Conservation (phyloP, 148 eudicot genomes). For the Dysphania ambrosioides region DNA sequence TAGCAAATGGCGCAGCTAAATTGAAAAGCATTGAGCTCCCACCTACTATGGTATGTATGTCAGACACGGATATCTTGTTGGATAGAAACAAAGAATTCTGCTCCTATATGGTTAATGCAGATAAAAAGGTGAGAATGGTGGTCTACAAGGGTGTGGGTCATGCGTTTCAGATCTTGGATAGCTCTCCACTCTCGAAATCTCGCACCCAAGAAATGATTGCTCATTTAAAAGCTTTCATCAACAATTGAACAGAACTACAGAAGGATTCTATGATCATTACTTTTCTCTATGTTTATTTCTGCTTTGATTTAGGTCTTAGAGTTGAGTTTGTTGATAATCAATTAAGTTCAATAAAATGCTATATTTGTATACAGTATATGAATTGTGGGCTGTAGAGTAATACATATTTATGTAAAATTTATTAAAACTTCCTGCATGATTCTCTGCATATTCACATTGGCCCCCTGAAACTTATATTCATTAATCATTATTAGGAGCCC, state of each 20-base stretch:
- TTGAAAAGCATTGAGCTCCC: conserved; percentile 24
- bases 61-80: conserved; percentile 53
- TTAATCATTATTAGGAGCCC: not conserved
- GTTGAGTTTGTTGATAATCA: too few relatives aligned
- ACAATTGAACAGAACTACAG: conserved; percentile 10
- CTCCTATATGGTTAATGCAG: conserved; percentile 31
- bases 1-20: conserved; percentile 26
- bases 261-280: not conserved
- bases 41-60: conserved; percentile 36
- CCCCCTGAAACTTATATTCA: not conserved
- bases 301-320: not conserved
- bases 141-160: conserved; percentile 55
- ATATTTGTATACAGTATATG: not conserved
- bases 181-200: conserved; percentile 33
- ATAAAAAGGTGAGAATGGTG: conserved; percentile 36
- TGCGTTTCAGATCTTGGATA: conserved; percentile 50
- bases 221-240: conserved; percentile 47
- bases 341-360: not conserved
- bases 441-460: not conserved
- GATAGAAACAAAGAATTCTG: conserved; percentile 49
- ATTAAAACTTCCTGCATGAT: not conserved
- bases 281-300: not conserved
- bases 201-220: conserved; percentile 45
- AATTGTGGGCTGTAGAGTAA: conserved; percentile 5
- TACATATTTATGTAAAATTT: not conserved